These are phyloP conservation scores for Talaromyces pinophilus DNA, from an alignment of 2,329 filamentous ascomycete species.

Conservation along the genomic window DNA sequence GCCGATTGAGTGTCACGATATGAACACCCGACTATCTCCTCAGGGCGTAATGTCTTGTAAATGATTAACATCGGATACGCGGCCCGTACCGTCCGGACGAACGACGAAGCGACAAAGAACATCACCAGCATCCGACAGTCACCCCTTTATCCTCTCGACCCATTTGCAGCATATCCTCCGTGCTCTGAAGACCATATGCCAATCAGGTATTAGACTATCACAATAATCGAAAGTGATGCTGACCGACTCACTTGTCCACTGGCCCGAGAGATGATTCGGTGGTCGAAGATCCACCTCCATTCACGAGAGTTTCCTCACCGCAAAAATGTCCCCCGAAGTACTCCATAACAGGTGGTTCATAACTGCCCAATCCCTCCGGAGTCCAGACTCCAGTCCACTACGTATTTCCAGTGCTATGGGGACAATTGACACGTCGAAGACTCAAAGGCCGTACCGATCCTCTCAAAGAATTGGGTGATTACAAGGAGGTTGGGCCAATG, in stretches of 20 bases:
- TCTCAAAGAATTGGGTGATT: background rate
- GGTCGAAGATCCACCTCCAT: background rate
- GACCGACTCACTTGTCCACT: background rate
- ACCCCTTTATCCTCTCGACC: background rate
- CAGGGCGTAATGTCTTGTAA: background rate
- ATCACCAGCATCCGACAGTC: background rate
- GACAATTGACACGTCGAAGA: constrained; percentile 3
- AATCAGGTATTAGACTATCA: background rate
- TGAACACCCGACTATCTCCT: constrained; percentile 1
- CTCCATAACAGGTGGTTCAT: background rate
- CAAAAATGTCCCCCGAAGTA: background rate
- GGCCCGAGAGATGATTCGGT: background rate
- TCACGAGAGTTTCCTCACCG: constrained; percentile 4
- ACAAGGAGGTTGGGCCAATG: constrained; percentile 3
- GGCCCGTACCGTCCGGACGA: constrained; percentile 12
- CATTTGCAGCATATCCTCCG: constrained; percentile 2
- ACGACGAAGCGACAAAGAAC: background rate
- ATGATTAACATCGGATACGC: constrained; percentile 8
- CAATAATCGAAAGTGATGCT: constrained; percentile 1
- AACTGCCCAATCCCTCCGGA: background rate
- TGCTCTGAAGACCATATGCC: background rate
- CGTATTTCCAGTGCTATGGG: background rate
- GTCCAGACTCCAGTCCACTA: background rate
- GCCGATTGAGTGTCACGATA: background rate
- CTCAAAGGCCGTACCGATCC: constrained; percentile 1